These are phyloP conservation scores for Lactarius evosmus DNA, from an alignment of 768 basidiomycete genomes.

Conservation along the genomic window DNA sequence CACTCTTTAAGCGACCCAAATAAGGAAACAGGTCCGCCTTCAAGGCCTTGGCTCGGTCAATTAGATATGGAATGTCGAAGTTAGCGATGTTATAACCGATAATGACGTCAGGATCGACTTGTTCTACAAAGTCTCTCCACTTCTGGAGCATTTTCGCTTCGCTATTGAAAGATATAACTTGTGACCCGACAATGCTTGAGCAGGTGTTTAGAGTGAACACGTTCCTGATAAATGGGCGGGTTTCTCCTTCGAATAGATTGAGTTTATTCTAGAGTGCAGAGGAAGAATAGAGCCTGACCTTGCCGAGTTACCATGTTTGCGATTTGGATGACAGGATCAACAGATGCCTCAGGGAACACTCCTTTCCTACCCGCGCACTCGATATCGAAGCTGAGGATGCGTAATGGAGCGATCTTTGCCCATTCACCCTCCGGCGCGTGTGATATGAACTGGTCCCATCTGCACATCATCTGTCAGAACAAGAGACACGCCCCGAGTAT, in stretches of 20 bases:
- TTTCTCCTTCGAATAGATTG: slow-evolving; percentile 58
- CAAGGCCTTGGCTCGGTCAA: slow-evolving; percentile 86
- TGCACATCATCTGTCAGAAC: slow-evolving; percentile 32
- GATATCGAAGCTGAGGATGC: slow-evolving; percentile 97
- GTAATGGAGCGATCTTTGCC: slow-evolving; percentile 88
- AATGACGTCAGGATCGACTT: slow-evolving; percentile 92
- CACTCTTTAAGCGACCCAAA: slow-evolving; percentile 50
- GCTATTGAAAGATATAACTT: slow-evolving; percentile 79
- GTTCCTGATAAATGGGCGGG: slow-evolving; percentile 92
- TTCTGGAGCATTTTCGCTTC: slow-evolving; percentile 69
- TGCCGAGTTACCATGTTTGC: slow-evolving; percentile 99
- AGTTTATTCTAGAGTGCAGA: not conserved
- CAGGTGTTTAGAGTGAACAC: slow-evolving; percentile 95
- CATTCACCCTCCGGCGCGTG: slow-evolving; percentile 90
- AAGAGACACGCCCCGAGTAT: not conserved
- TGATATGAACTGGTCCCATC: slow-evolving; percentile 84
- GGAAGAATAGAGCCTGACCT: slow-evolving; percentile 46
- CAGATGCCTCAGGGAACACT: slow-evolving; percentile 87
- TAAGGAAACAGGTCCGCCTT: slow-evolving; percentile 65
- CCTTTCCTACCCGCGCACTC: slow-evolving; percentile 98
- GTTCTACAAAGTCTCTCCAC: slow-evolving; percentile 89
- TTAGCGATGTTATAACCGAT: slow-evolving; percentile 94
- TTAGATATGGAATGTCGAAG: slow-evolving; percentile 95
- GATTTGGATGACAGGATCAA: slow-evolving; percentile 97
- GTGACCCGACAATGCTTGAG: slow-evolving; percentile 94